These are phyloP conservation scores for Protomyces lactucae-debilis DNA, from an alignment of 1,139 yeast species.

Conservation along the genomic window DNA sequence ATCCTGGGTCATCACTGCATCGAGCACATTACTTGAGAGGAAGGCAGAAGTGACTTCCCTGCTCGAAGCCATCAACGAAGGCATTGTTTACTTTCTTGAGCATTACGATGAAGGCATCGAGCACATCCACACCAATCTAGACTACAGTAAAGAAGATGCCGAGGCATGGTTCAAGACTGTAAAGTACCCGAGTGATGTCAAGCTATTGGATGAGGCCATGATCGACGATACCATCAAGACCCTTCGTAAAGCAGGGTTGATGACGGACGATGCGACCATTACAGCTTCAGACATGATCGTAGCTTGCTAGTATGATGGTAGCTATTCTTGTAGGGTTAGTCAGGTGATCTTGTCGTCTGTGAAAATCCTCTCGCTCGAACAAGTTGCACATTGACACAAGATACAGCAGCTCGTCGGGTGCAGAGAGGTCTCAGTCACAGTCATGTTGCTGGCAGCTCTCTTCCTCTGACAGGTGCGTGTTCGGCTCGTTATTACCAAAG, in stretches of 20 bases:
- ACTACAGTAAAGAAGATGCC: slow-evolving; percentile 74
- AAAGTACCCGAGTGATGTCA: slow-evolving; percentile 51
- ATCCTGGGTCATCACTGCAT: slow-evolving; percentile 75
- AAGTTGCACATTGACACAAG: too few relatives aligned
- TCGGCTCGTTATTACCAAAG: not conserved
- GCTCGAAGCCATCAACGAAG: slow-evolving; percentile 55
- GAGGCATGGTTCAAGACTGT: slow-evolving; percentile 75
- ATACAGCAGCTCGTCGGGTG: too few relatives aligned
- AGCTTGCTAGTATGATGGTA: not conserved
- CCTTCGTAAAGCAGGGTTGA: slow-evolving; percentile 33
- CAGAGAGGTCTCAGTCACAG: too few relatives aligned
- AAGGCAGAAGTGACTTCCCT: slow-evolving; percentile 41
- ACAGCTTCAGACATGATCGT: slow-evolving; percentile 9
- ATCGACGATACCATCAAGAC: slow-evolving; percentile 49
- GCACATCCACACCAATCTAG: slow-evolving; percentile 62
- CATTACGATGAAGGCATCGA: slow-evolving; percentile 62
- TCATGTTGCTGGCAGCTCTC: not conserved
- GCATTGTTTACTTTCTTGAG: slow-evolving; percentile 58
- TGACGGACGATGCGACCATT: slow-evolving; percentile 18
- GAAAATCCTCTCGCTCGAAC: too few relatives aligned
- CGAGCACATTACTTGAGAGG: slow-evolving; percentile 41
- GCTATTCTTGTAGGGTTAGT: not conserved
- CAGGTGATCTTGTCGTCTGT: too few relatives aligned
- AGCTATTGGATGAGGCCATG: slow-evolving; percentile 48
- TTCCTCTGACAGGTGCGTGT: not conserved